phyloP scores from a whole-genome alignment of 805 yeast genomes.

The Ogataea nakhonphanomensis region DNA sequence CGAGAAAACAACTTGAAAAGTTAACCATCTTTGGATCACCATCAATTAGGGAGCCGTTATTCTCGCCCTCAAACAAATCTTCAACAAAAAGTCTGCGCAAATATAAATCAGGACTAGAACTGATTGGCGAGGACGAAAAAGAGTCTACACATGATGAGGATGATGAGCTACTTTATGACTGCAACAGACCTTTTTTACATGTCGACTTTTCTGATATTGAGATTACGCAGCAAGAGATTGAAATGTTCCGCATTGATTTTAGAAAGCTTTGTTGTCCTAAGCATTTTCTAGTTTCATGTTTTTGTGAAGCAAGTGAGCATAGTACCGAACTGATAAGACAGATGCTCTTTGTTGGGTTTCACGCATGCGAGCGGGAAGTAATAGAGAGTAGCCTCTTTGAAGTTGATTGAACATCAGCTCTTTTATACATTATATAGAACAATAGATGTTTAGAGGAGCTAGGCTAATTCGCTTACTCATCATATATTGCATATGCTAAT shows the following conservation, averaged over 20 bases:
- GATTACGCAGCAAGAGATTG: slow-evolving; percentile 24
- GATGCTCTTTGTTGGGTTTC: slow-evolving; percentile 3
- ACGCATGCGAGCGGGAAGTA: background rate
- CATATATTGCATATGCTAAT: background rate
- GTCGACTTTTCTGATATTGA: slow-evolving; percentile 11
- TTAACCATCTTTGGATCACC: slow-evolving; percentile 26
- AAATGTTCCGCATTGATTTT: slow-evolving; percentile 26
- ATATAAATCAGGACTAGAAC: slow-evolving; percentile 21
- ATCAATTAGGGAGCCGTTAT: slow-evolving; percentile 2
- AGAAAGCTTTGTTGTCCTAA: slow-evolving; percentile 25
- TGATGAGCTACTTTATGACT: slow-evolving; percentile 1
- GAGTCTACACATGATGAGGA: slow-evolving; percentile 2
- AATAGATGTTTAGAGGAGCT: background rate
- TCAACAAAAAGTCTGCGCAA: slow-evolving; percentile 21
- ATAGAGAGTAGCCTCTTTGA: slow-evolving; percentile 2
- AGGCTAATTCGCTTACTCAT: too few species aligned
- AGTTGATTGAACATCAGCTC: slow-evolving; percentile 2
- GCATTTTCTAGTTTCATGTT: slow-evolving; percentile 28
- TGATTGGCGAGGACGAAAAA: slow-evolving; percentile 20
- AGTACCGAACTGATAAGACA: background rate
- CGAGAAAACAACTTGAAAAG: slow-evolving; percentile 25
- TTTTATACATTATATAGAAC: slow-evolving; percentile 1
- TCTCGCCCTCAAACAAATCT: slow-evolving; percentile 7
- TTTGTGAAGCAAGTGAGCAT: slow-evolving; percentile 14
- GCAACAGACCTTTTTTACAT: background rate